Evolutionary conservation across 2,329 filamentous ascomycete species (phyloP), one percentile per base, ranked within the genome.

Genomic region (Pseudogymnoascus sp.): DNA sequence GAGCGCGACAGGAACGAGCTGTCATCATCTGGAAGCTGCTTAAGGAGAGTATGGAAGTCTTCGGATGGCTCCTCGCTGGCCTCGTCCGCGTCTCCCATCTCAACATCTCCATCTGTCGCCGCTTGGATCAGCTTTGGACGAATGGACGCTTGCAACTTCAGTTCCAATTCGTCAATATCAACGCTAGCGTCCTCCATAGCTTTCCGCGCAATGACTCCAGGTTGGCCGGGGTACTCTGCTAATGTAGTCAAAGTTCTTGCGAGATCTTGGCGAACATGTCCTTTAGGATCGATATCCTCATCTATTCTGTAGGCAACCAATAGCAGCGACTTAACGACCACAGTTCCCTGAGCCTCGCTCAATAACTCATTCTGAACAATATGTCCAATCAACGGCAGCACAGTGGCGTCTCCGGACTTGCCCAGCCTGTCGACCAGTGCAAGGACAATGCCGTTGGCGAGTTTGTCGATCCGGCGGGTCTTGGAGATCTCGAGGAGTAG

Each of bases 91-190:
- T 79, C 79, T 16, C 75, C 76, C 79, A 84, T 84, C 14, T 78
- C 73, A 7, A 77, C 74, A 66, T 85, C 82, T 28, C 82, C 80
- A 58, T 80, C 76, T 23, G 77, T 72, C 1, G 77, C 67, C 60
- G 79, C 77, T n/a, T 81, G 77, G 16, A 84, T 74, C 38, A 80
- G 72, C 49, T 82, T 73, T 68, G 82, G 82, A 41, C 87, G 83
- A 64, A 92, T 84, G 8, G 86, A 83, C 7, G 87, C 84, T 62
- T 90, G 87, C 19, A 95, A 79, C 67, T 85, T 88, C 75, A 90
- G 82, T 75, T 94, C 90, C 16, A 94, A 76, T 58, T 86, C 82
- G 64, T 91, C 84, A 49, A 94, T 82, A 69, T 94, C 88, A 64
- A 91, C 81, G 11, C 87, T 83, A 6, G 85, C 82, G 41, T 88